A percentile compares a stretch with the other conserved stretches of the same genome.
Evolutionary conservation across 345 rosid genomes (phyloP).

Genomic region (Citrus sp.): DNA sequence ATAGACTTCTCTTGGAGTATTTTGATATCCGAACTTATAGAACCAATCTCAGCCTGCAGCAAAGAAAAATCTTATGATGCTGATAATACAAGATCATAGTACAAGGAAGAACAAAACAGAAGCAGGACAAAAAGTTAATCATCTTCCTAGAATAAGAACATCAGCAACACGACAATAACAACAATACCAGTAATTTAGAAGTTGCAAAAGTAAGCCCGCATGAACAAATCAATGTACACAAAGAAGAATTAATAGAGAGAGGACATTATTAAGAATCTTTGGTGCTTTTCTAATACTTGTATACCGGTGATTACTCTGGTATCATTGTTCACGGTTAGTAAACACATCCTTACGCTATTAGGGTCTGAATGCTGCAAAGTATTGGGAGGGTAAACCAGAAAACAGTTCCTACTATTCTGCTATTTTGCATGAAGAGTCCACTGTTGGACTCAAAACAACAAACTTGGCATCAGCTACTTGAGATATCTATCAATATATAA

Average conservation of each 20-base stretch:
- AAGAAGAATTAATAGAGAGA: neutral
- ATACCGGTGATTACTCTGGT: too few relatives aligned
- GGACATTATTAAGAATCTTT: neutral
- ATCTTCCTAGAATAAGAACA: neutral
- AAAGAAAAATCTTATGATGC: constrained; percentile 2
- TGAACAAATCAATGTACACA: neutral
- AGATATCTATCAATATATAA: too few relatives aligned
- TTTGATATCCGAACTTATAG: constrained; percentile 96
- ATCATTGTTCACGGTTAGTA: too few relatives aligned
- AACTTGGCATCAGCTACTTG: too few relatives aligned
- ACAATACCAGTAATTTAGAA: neutral
- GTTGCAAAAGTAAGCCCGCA: neutral
- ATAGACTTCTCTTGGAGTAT: constrained; percentile 97
- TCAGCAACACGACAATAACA: neutral
- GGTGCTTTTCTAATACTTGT: neutral
- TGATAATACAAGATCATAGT: constrained; percentile 7
- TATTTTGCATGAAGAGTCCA: too few relatives aligned
- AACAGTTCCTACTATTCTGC: too few relatives aligned
- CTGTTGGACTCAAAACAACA: too few relatives aligned
- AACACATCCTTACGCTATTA: too few relatives aligned
- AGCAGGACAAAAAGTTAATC: neutral
- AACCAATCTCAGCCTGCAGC: constrained; percentile 85
- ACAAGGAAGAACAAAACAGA: neutral
- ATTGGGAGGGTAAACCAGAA: too few relatives aligned
- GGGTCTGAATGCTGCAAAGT: too few relatives aligned